These are phyloP conservation scores for Ceratocystis ficicola DNA, from an alignment of 2,329 filamentous ascomycete species.

Conservation along the genomic window DNA sequence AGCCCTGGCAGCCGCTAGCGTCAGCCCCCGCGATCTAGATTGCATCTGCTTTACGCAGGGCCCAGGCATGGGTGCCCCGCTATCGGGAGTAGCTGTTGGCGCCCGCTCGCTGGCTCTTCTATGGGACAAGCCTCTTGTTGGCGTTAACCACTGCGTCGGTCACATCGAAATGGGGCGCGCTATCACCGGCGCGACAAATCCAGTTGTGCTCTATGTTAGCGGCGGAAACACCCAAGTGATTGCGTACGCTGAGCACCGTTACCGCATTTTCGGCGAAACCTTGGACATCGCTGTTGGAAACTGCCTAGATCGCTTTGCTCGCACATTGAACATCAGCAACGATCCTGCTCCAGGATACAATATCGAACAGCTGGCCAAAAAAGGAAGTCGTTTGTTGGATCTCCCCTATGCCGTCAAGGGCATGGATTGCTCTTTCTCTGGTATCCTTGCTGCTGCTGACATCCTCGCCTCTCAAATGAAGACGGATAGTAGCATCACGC, in stretches of 20 bases:
- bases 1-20: constrained; percentile 58
- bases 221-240: constrained; percentile 98
- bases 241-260: constrained; percentile 84
- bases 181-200: constrained; percentile 82
- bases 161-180: constrained; percentile 97
- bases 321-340: constrained; percentile 82
- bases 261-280: constrained; percentile 95
- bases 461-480: constrained; percentile 58
- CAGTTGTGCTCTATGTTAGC: constrained; percentile 88
- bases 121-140: constrained; percentile 80
- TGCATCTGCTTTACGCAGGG: constrained; percentile 95
- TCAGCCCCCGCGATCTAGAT: constrained; percentile 56
- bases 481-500: constrained; percentile 49
- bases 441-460: constrained; percentile 76
- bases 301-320: constrained; percentile 88
- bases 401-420: constrained; percentile 94
- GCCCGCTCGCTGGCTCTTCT: constrained; percentile 70
- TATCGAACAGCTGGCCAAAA: constrained; percentile 81
- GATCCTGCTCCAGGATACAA: constrained; percentile 96
- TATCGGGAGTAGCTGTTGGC: constrained; percentile 74
- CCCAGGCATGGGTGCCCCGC: constrained; percentile 89
- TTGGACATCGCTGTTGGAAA: constrained; percentile 97
- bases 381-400: constrained; percentile 63
- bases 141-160: constrained; percentile 95
- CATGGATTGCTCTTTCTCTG: constrained; percentile 96